phyloP scores from a whole-genome alignment of 805 yeast genomes.

The Metschnikowia reukaufii region DNA sequence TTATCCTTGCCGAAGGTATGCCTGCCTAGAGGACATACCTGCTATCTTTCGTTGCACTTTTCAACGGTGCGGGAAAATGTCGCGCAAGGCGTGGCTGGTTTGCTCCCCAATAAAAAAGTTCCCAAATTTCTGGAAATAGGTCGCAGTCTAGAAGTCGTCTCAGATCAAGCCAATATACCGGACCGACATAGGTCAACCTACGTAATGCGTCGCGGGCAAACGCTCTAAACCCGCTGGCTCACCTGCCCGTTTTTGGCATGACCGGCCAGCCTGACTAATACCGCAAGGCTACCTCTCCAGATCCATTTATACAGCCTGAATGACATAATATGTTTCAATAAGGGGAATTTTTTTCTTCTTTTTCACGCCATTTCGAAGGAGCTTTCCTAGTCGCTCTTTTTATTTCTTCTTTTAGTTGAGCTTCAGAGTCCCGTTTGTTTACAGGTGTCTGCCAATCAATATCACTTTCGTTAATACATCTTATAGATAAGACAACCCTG shows the following conservation, averaged over 20 bases:
- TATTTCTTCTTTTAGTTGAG: too few species aligned
- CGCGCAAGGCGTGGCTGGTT: too few species aligned
- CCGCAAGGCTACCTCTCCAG: not conserved
- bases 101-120: too few species aligned
- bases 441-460: too few species aligned
- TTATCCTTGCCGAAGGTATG: too few species aligned
- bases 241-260: not conserved
- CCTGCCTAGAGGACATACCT: too few species aligned
- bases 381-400: not conserved
- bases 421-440: too few species aligned
- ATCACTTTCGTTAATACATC: not conserved
- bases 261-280: not conserved
- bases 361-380: not conserved
- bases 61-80: too few species aligned
- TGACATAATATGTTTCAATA: not conserved
- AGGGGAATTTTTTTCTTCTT: not conserved
- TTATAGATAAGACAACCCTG: not conserved
- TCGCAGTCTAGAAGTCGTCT: too few species aligned
- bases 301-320: not conserved
- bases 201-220: not conserved
- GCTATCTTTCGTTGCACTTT: too few species aligned
- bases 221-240: not conserved
- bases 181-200: too few species aligned
- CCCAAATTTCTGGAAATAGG: too few species aligned
- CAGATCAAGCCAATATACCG: not conserved